Conservation (phyloP, 2,329 filamentous ascomycete genomes). For the Pseudocercospora crystallina region DNA sequence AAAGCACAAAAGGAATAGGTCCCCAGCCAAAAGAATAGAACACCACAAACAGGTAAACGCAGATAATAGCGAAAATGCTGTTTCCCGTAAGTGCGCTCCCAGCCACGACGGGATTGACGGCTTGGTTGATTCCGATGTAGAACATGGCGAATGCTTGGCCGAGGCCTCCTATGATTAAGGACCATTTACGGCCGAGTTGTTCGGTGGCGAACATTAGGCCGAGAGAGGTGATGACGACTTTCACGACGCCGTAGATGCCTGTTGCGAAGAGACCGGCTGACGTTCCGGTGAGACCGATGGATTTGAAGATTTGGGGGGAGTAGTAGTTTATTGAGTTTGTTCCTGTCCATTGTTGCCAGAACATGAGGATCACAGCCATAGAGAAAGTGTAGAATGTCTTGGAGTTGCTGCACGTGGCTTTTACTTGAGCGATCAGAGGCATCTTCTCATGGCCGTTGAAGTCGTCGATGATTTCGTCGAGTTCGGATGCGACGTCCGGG, state of each 20-base stretch:
- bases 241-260: slow-evolving; percentile 49
- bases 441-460: slow-evolving; percentile 46
- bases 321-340: slow-evolving; percentile 43
- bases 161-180: slow-evolving; percentile 42
- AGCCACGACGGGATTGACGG: slow-evolving; percentile 51
- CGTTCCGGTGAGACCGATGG: slow-evolving; percentile 41
- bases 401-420: slow-evolving; percentile 38
- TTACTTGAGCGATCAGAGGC: slow-evolving; percentile 40
- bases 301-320: slow-evolving; percentile 45
- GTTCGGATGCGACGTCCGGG: slow-evolving; percentile 39
- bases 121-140: slow-evolving; percentile 38
- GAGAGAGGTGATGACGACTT: slow-evolving; percentile 45
- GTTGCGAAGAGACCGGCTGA: slow-evolving; percentile 47
- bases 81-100: slow-evolving; percentile 49
- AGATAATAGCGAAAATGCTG: slow-evolving; percentile 53
- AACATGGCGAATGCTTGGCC: slow-evolving; percentile 49
- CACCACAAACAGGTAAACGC: slow-evolving; percentile 51
- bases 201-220: slow-evolving; percentile 48
- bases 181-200: slow-evolving; percentile 48
- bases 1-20: slow-evolving; percentile 47
- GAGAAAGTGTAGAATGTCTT: slow-evolving; percentile 43
- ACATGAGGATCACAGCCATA: slow-evolving; percentile 36
- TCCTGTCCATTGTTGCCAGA: slow-evolving; percentile 36
- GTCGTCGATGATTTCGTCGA: slow-evolving; percentile 47
- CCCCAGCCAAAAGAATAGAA: slow-evolving; percentile 50